Evolutionary conservation across 441 rosid species (phyloP).

Genomic region (Omphalea diandra): DNA sequence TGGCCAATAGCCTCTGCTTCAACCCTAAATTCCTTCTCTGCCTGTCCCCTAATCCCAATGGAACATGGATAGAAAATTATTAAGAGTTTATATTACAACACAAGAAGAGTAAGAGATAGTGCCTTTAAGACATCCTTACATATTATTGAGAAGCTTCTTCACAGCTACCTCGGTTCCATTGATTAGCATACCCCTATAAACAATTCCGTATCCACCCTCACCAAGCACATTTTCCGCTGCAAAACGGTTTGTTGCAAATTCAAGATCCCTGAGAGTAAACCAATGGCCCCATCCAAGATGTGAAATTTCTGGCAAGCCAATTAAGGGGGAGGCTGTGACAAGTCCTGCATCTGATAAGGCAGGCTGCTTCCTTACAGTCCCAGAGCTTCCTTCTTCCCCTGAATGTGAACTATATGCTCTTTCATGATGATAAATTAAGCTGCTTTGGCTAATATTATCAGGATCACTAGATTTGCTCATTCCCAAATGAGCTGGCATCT

Average conservation of each 20-base stretch:
- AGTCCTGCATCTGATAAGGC: slow-evolving; percentile 46
- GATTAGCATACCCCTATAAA: slow-evolving; percentile 74
- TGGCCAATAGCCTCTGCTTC: slow-evolving; percentile 98
- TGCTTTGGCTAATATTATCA: slow-evolving; percentile 72
- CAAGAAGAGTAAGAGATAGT: slow-evolving; percentile 9
- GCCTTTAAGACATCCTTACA: slow-evolving; percentile 51
- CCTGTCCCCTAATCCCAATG: slow-evolving; percentile 67
- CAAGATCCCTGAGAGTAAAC: slow-evolving; percentile 98
- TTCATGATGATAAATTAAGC: slow-evolving; percentile 68
- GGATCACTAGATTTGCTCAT: slow-evolving; percentile 71
- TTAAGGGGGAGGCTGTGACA: slow-evolving; percentile 74
- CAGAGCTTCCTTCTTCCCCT: slow-evolving; percentile 91
- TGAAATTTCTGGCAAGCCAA: slow-evolving; percentile 88
- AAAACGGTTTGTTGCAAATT: slow-evolving; percentile 82
- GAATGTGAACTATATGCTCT: slow-evolving; percentile 71
- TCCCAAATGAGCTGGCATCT: slow-evolving; percentile 53
- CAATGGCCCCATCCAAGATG: slow-evolving; percentile 99
- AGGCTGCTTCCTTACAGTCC: slow-evolving; percentile 56
- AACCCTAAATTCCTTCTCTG: slow-evolving; percentile 88
- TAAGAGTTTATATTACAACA: background rate
- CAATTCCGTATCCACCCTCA: slow-evolving; percentile 99
- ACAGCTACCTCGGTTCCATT: slow-evolving; percentile 95
- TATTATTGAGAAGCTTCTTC: slow-evolving; percentile 91
- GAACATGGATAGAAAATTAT: slow-evolving; percentile 15
- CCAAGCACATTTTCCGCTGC: slow-evolving; percentile 83